Evolutionary conservation across 495 filamentous ascomycete genomes (phyloP).

Genomic region (Halenospora varia): DNA sequence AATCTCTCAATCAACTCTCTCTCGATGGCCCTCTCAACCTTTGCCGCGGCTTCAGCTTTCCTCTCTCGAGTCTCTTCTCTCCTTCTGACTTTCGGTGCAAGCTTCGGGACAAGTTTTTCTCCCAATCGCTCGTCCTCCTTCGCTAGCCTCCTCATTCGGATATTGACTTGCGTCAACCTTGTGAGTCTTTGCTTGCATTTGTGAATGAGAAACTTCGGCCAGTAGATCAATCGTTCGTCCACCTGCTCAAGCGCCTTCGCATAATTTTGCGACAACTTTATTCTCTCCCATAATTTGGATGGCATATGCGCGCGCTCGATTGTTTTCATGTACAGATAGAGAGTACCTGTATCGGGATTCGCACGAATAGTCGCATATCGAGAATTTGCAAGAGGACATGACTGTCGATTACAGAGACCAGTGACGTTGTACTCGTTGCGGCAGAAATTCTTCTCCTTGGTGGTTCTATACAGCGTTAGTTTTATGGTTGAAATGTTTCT

Average conservation of each 20-base stretch:
- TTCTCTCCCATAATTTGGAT: slow-evolving; percentile 89
- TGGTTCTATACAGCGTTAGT: slow-evolving; percentile 54
- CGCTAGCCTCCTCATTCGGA: slow-evolving; percentile 77
- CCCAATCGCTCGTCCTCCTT: slow-evolving; percentile 89
- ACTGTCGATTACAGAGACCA: slow-evolving; percentile 91
- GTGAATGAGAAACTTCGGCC: slow-evolving; percentile 92
- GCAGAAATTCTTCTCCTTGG: slow-evolving; percentile 91
- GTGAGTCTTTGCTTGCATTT: slow-evolving; percentile 98
- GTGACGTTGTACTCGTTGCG: slow-evolving; percentile 94
- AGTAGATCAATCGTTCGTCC: slow-evolving; percentile 86
- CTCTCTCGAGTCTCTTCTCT: slow-evolving; percentile 88
- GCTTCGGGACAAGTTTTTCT: slow-evolving; percentile 80
- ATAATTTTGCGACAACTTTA: slow-evolving; percentile 88
- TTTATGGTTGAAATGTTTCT: slow-evolving; percentile 8
- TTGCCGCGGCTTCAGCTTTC: slow-evolving; percentile 90
- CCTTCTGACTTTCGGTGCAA: slow-evolving; percentile 88
- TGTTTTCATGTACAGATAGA: slow-evolving; percentile 98
- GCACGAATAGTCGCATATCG: slow-evolving; percentile 92
- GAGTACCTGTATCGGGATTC: slow-evolving; percentile 70
- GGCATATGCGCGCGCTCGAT: slow-evolving; percentile 89
- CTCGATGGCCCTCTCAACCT: slow-evolving; percentile 95
- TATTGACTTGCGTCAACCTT: slow-evolving; percentile 85
- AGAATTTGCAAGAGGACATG: slow-evolving; percentile 92
- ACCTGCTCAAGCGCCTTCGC: slow-evolving; percentile 81
- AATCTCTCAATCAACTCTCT: slow-evolving; percentile 90